Evolutionary conservation across 2,329 filamentous ascomycete genomes (phyloP), one percentile per base, ranked within the genome.

Genomic region (Aspergillus sp.): DNA sequence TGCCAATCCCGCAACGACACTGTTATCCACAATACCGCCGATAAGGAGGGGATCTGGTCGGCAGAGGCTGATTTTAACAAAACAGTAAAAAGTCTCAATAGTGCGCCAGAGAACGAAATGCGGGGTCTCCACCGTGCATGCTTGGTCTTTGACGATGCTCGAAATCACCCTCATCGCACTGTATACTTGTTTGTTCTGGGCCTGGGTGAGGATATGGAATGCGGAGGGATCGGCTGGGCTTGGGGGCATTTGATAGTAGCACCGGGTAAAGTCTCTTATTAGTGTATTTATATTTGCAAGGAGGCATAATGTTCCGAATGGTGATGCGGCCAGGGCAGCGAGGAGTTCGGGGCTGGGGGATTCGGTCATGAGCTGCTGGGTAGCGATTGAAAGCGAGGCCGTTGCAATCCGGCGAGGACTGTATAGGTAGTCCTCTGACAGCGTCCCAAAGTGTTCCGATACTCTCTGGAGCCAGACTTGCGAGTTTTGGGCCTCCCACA

Each of bases 21-120:
- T 72, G 31, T 65, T 70, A 12, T 74, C 71, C 8, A 74, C 70
- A 19, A 74, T 71, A 2, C 72, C 72, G 7, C 68, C 69, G n/a
- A 74, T 68, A 5, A 74, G 55, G 0, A 74, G 62, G 49, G 71
- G 64, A 40, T 74, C 72, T 0, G 72, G 72, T 17, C 67, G 70
- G 51, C 66, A 73, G 11, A 74, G 59, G 6, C 64, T 63, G 17
- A 74, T 62, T 35, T 67, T 69, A 2, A 70, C 59, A 0, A 69
- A 68, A 15, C 68, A 53, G 19, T 59, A 60, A 46, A 72, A 63
- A 5, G 68, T 60, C 27, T 69, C 61, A 14, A 68, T 65, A 3
- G 63, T 63, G n/a, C 63, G 9, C 53, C 53, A 55, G 2, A 31
- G 53, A 9, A 39, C 8, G 3, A 39, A 50, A 14, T 50, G 47